Evolutionary conservation across 208 protist genomes (phyloP).

Genomic region (Leishmania amazonensis): DNA sequence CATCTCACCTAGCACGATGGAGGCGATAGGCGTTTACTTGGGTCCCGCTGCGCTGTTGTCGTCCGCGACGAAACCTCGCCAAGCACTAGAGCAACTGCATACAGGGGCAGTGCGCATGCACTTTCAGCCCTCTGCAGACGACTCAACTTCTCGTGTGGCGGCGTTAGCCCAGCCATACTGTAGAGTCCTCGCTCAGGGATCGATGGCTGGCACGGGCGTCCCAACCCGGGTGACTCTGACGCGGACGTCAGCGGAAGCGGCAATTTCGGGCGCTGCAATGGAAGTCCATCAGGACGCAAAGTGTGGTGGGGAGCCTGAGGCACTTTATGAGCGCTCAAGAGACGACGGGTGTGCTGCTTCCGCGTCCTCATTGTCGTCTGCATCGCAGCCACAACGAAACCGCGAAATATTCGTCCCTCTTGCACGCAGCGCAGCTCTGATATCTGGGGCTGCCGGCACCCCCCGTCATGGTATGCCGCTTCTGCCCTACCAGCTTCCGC

Average conservation of each 20-base stretch:
- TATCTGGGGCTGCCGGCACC: not conserved
- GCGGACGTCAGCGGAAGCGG: not conserved
- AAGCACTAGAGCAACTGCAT: no score
- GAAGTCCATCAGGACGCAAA: not conserved
- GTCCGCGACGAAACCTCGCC: not conserved
- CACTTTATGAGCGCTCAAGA: not conserved
- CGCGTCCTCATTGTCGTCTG: not conserved
- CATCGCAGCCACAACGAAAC: not conserved
- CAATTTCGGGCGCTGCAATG: not conserved
- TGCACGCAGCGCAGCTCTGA: not conserved
- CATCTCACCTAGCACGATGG: not conserved
- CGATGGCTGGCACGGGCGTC: constrained; percentile 16
- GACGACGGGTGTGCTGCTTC: not conserved
- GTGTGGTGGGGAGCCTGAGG: not conserved
- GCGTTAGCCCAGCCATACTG: constrained; percentile 11
- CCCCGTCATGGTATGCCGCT: not conserved
- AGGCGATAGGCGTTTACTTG: not conserved
- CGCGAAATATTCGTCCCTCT: not conserved
- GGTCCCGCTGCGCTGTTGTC: not conserved
- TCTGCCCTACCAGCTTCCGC: constrained; percentile 22
- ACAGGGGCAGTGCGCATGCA: not conserved
- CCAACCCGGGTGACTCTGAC: not conserved
- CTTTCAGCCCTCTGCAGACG: not conserved
- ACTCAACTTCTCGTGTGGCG: not conserved
- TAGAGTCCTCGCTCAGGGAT: constrained; percentile 16